Base-by-base conservation (phyloP, 768 basidiomycete genomes). In the Mycena rosella region DNA sequence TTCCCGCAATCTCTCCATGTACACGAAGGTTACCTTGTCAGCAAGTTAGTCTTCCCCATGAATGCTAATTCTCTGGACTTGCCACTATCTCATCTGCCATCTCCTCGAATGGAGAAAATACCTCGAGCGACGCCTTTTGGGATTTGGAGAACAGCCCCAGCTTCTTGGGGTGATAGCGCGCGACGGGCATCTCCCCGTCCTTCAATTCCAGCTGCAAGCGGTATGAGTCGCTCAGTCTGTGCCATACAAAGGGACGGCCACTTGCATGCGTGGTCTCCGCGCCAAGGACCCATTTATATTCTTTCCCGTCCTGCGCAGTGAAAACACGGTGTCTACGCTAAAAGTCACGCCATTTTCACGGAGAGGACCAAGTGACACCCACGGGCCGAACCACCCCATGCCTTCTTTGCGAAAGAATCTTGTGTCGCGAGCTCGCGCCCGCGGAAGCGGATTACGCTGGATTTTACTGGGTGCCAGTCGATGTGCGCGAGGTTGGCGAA, bases 201-300 rank as follows among this genome's bases (percentile, higher is more conserved):
- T 74, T 76, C 74, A 3, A 53, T 27, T 26, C 67, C 20, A 40
- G 24, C 26, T 24, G 2, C 36, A n/a, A n/a, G n/a, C 24, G 30
- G 17, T 8, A 36, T 38, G 10, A 5, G 4, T 9, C 22, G 5
- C 5, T 9, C 15, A 47, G 27, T 42, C 15, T 18, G 17, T 18
- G 14, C 38, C 15, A 15, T 40, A n/a, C n/a, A n/a, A 14, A 18
- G n/a, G 27, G 11, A 11, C n/a, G 22, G n/a, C 15, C 15, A 56
- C 57, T 44, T 17, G 65, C 53, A 47, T 68, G 60, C 36, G 76
- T 75, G 17, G 77, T 73, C 3, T 70, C 70, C 6, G 56, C 36
- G 0, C 54, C 61, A 64, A 80, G 69, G 11, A 73, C 69, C 81
- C 81, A 83, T n/a, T 75, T 74, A 30, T 82, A 82, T 20, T 74